Conservation (phyloP, 2,329 filamentous ascomycete species). For the Aspergillus udagawae region DNA sequence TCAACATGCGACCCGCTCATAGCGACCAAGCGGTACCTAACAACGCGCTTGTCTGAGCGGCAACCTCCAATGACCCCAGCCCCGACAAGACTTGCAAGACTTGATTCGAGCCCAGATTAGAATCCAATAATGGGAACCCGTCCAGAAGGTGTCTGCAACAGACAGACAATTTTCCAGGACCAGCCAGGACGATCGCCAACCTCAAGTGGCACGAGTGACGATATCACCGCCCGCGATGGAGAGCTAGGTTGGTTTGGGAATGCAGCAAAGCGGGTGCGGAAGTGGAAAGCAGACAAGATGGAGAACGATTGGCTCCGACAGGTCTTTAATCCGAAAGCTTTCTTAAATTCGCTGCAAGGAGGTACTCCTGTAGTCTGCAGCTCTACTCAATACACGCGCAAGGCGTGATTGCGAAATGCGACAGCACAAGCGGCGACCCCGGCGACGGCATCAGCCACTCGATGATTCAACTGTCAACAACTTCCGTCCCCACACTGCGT, state of each 20-base stretch:
- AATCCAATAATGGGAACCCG: not conserved
- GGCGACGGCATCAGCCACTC: not conserved
- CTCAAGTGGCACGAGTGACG: conserved; percentile 6
- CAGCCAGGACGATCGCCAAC: conserved; percentile 1
- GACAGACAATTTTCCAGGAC: not conserved
- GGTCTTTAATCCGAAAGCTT: not conserved
- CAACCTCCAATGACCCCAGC: not conserved
- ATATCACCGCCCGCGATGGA: conserved; percentile 19
- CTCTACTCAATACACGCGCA: conserved; percentile 6
- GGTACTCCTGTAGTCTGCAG: not conserved
- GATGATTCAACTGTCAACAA: not conserved
- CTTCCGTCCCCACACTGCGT: conserved; percentile 6
- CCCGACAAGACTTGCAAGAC: not conserved
- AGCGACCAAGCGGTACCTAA: conserved; percentile 1
- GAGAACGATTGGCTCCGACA: not conserved
- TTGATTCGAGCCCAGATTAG: not conserved
- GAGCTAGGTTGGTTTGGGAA: conserved; percentile 13
- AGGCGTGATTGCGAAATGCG: conserved; percentile 4
- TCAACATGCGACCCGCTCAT: conserved; percentile 12
- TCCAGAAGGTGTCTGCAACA: not conserved
- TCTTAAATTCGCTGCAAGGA: conserved; percentile 11
- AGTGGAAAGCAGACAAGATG: conserved; percentile 4
- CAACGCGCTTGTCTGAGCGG: not conserved
- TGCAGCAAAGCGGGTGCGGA: conserved; percentile 12
- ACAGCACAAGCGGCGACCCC: conserved; percentile 1